phyloP scores from a whole-genome alignment of 2,329 filamentous ascomycete genomes.

The Stagonosporopsis vannaccii region DNA sequence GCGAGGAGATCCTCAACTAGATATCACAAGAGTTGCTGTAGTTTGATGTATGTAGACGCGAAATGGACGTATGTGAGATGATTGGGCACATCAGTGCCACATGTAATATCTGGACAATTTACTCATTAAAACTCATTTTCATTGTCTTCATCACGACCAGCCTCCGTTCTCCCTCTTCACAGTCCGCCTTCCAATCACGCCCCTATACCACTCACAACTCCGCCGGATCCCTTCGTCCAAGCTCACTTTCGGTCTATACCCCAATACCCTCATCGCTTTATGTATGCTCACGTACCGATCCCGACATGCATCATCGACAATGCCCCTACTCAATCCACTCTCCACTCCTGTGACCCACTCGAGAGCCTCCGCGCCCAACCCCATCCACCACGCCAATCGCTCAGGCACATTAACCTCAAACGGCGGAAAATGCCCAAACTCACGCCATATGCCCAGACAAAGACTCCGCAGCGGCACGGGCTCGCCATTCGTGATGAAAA shows the following conservation, averaged over 20 bases:
- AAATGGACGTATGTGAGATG: conserved; percentile 9
- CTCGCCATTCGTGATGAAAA: conserved; percentile 89
- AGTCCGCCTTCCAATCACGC: neutral
- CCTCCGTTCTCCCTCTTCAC: conserved; percentile 12
- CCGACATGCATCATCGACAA: conserved; percentile 62
- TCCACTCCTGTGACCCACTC: conserved; percentile 56
- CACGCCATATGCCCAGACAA: conserved; percentile 76
- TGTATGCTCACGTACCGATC: conserved; percentile 61
- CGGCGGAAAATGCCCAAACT: conserved; percentile 62
- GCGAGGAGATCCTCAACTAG: conserved; percentile 72
- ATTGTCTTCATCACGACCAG: neutral
- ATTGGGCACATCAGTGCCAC: neutral
- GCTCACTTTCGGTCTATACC: conserved; percentile 60
- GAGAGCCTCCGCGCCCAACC: conserved; percentile 55
- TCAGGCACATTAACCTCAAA: conserved; percentile 59
- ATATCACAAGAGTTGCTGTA: neutral
- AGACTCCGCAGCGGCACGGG: conserved; percentile 94
- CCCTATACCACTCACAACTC: conserved; percentile 28
- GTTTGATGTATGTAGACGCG: conserved; percentile 4
- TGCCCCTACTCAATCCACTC: conserved; percentile 60
- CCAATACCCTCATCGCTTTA: conserved; percentile 61
- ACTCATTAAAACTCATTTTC: neutral
- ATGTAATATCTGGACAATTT: too few species aligned
- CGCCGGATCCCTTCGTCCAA: conserved; percentile 59
- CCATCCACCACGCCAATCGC: conserved; percentile 57